A percentile compares a stretch with the other conserved stretches of the same genome.
These are phyloP conservation scores for Floccularia luteovirens DNA, from an alignment of 768 basidiomycete species.

Conservation along the genomic window DNA sequence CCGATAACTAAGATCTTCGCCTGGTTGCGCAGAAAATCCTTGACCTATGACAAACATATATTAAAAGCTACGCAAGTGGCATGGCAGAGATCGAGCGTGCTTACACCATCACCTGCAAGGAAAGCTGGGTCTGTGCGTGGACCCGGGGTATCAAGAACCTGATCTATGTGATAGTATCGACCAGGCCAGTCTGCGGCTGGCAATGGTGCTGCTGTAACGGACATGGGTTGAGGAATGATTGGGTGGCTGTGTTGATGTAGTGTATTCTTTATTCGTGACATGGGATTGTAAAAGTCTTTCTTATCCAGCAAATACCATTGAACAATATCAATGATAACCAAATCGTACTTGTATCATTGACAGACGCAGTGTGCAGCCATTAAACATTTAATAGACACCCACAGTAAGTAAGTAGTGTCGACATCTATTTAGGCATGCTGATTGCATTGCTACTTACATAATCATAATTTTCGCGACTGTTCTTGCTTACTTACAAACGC, in stretches of 20 bases:
- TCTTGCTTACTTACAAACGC: slow-evolving; percentile 10
- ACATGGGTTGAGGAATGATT: neutral
- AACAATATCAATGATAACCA: too few relatives aligned
- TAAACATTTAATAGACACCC: too few relatives aligned
- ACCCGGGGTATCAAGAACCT: slow-evolving; percentile 78
- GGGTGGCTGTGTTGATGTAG: neutral
- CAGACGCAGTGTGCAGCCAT: too few relatives aligned
- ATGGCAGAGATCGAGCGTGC: slow-evolving; percentile 11
- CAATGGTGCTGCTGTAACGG: slow-evolving; percentile 12
- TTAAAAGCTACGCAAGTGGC: neutral
- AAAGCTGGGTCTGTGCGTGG: slow-evolving; percentile 85
- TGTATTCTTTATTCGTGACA: too few relatives aligned
- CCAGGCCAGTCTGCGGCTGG: slow-evolving; percentile 33
- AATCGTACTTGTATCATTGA: too few relatives aligned
- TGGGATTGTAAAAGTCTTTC: too few relatives aligned
- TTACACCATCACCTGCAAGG: slow-evolving; percentile 71
- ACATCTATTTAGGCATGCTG: neutral
- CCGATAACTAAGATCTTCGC: slow-evolving; percentile 97
- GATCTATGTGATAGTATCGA: slow-evolving; percentile 80
- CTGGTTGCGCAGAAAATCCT: slow-evolving; percentile 72
- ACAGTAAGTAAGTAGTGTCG: neutral
- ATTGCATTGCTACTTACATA: slow-evolving; percentile 12
- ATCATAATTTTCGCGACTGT: slow-evolving; percentile 9
- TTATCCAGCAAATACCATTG: too few relatives aligned
- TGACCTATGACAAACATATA: slow-evolving; percentile 47